phyloP scores from a whole-genome alignment of 2,329 filamentous ascomycete genomes.

The Cercospora sojina region DNA sequence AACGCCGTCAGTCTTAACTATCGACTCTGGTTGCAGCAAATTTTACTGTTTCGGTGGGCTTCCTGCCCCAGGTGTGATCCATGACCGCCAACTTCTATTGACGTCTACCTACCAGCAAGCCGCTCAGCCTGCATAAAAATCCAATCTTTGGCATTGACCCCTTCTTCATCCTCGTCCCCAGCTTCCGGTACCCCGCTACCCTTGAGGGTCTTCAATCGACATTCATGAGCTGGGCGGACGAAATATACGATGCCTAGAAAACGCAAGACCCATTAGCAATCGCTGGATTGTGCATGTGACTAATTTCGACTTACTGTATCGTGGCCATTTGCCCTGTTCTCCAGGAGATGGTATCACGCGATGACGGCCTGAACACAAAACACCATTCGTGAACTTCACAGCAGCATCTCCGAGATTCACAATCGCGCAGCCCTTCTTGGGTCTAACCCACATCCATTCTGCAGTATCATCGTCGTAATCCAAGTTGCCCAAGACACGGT shows the following conservation, averaged over 20 bases:
- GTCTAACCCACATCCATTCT: conserved; percentile 56
- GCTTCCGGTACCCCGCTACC: conserved; percentile 32
- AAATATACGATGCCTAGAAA: conserved; percentile 52
- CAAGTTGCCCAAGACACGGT: conserved; percentile 24
- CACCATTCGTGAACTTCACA: conserved; percentile 48
- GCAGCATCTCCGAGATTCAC: conserved; percentile 52
- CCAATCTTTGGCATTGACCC: conserved; percentile 44
- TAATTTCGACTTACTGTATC: conserved; percentile 43
- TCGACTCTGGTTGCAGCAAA: no score
- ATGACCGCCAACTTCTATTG: not conserved
- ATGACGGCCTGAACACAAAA: conserved; percentile 48
- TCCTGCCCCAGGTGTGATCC: not conserved
- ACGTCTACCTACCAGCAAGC: conserved; percentile 26
- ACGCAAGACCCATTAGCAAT: not conserved
- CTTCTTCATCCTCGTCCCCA: conserved; percentile 39
- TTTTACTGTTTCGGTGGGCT: not conserved
- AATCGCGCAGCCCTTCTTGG: conserved; percentile 48
- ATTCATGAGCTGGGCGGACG: conserved; percentile 52
- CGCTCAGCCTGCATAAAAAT: conserved; percentile 42
- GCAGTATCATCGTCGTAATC: conserved; percentile 27
- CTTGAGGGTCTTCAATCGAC: conserved; percentile 44
- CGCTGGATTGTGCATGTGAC: not conserved
- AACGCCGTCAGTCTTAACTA: not conserved
- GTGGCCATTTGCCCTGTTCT: conserved; percentile 46
- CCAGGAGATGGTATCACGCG: conserved; percentile 54